Evolutionary conservation across 1,139 yeast species (phyloP), one percentile per base, ranked within the genome.

Genomic region (Casaregolazyma suthepensis): DNA sequence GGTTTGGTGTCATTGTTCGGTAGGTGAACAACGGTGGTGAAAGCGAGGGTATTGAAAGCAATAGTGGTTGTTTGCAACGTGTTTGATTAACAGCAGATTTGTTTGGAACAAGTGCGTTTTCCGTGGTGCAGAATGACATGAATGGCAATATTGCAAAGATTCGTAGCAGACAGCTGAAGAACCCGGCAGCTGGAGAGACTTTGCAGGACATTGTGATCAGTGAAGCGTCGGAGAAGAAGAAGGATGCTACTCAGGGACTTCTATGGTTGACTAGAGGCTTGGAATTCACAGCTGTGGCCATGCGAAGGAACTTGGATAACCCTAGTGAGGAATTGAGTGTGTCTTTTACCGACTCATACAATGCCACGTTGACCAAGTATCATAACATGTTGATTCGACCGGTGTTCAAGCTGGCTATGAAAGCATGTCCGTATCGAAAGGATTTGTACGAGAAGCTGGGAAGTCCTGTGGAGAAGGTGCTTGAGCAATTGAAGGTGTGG

Each of bases 351-450:
- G 87, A 83, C 63, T 87, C 96, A 23, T 89, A 89, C 74, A 67
- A 77, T 58, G 85, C 83, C 71, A 89, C 96, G 2, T 79, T 89
- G 68, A 79, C 87, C 55, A 83, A 89, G 70, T 83, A 82, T 72
- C 97, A 89, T 72, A 84, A 85, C 55, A 81, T 89, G 78, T 75
- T 89, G 66, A 77, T 89, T 59, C 85, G 86, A 67, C 96, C 96
- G 26, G 81, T 89, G 56, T 90, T 89, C 79, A 87, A 87, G 77
- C 78, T 90, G 67, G 96, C 96, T 54, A 89, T 89, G 96, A 87
- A 87, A 71, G 95, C 96, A 1, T 88, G 96, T 71, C 97, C 97
- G 35, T 89, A 87, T 73, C 82, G 96, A 74, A 83, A 82, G 69
- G 96, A 83, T 66, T 87, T 89, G 66, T 89, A 88, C 66, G 83